These are phyloP conservation scores for Tanacetum coccineum DNA, from an alignment of 129 eudicot genomes.

Conservation along the genomic window DNA sequence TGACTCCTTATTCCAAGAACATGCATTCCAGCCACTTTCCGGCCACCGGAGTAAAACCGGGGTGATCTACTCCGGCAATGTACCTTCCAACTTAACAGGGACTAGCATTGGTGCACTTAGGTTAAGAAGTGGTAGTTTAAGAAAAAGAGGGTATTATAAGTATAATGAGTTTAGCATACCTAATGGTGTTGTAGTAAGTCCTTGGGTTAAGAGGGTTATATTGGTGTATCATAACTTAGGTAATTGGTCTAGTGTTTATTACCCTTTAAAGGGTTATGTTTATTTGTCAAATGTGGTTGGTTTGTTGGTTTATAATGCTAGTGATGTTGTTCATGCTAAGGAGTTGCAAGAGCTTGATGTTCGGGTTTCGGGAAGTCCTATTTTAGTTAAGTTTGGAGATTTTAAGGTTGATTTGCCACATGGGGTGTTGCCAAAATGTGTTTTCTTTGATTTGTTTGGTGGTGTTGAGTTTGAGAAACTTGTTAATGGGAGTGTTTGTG, in stretches of 20 bases:
- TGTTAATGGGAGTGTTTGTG: conserved; percentile 45
- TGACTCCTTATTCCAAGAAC: conserved; percentile 72
- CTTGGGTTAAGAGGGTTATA: conserved; percentile 77
- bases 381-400: conserved; percentile 38
- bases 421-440: conserved; percentile 52
- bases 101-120: conserved; percentile 52
- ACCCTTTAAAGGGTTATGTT: conserved; percentile 62
- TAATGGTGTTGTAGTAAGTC: conserved; percentile 58
- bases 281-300: conserved; percentile 79
- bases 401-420: conserved; percentile 19
- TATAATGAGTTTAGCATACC: conserved; percentile 75
- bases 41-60: conserved; percentile 52
- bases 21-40: conserved; percentile 63
- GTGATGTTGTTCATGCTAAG: conserved; percentile 40
- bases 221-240: conserved; percentile 85
- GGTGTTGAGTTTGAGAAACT: conserved; percentile 60
- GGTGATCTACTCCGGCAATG: conserved; percentile 43
- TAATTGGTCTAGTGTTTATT: conserved; percentile 57
- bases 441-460: conserved; percentile 59
- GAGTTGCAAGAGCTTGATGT: conserved; percentile 51
- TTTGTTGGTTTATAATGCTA: conserved; percentile 65
- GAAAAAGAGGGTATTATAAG: conserved; percentile 45
- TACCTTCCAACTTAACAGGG: conserved; percentile 68
- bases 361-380: conserved; percentile 49
- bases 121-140: conserved; percentile 80